Evolutionary conservation across 805 yeast genomes (phyloP).

Genomic region (Candida sakaeoensis): DNA sequence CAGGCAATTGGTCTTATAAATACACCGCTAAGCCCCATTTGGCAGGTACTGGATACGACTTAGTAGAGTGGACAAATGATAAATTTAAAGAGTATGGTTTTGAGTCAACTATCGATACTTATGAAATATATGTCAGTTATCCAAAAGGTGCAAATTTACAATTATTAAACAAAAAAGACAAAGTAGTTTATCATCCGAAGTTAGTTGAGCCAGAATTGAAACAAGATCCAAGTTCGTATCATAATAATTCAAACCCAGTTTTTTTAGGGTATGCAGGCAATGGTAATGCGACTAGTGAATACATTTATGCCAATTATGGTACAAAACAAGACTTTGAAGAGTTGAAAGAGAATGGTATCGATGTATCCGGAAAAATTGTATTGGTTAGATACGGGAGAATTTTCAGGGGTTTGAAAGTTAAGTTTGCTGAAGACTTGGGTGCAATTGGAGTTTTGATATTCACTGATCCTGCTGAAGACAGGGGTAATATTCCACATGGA

Average conservation of each 20-base stretch:
- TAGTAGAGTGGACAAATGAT: conserved; percentile 48
- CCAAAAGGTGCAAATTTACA: conserved; percentile 46
- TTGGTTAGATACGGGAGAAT: conserved; percentile 52
- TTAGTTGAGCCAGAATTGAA: conserved; percentile 46
- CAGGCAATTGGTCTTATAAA: conserved; percentile 40
- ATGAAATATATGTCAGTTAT: conserved; percentile 52
- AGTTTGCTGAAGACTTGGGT: conserved; percentile 59
- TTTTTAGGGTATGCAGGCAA: conserved; percentile 64
- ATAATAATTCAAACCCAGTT: conserved; percentile 41
- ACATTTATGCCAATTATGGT: conserved; percentile 61
- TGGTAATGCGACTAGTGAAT: conserved; percentile 56
- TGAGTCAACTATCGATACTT: conserved; percentile 47
- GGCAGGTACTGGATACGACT: conserved; percentile 43
- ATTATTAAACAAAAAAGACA: conserved; percentile 27
- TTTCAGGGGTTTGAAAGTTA: conserved; percentile 54
- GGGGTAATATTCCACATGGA: conserved; percentile 48
- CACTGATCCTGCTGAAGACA: conserved; percentile 59
- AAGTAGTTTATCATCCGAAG: conserved; percentile 43
- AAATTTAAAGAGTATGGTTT: conserved; percentile 52
- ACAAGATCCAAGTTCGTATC: conserved; percentile 38
- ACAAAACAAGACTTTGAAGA: conserved; percentile 48
- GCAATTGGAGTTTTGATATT: conserved; percentile 60
- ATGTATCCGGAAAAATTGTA: conserved; percentile 53
- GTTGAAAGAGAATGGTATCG: conserved; percentile 37
- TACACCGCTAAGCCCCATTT: conserved; percentile 42